Evolutionary conservation across 768 basidiomycete species (phyloP).

Genomic region (Phaeotremella fagi): DNA sequence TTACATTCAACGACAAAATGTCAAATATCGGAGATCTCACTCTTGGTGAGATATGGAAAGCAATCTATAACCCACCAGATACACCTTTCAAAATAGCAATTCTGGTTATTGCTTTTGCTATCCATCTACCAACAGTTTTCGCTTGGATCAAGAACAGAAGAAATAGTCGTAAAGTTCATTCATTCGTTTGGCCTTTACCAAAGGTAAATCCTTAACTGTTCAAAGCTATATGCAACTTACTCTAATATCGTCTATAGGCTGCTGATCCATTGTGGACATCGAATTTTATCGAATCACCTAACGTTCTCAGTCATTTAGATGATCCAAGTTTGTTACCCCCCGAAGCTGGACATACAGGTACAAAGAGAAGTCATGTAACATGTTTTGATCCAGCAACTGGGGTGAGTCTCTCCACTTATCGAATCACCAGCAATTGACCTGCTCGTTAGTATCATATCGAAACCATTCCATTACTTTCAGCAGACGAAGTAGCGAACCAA

Average conservation of each 20-base stretch:
- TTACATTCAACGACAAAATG: not conserved
- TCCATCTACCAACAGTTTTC: constrained; percentile 61
- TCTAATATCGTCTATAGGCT: constrained; percentile 18
- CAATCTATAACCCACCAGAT: constrained; percentile 28
- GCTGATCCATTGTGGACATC: constrained; percentile 27
- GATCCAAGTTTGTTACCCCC: constrained; percentile 23
- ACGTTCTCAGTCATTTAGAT: constrained; percentile 27
- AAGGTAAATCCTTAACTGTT: too few relatives aligned
- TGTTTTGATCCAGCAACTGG: constrained; percentile 87
- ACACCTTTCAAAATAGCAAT: constrained; percentile 58
- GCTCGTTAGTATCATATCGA: constrained; percentile 59
- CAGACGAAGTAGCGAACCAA: constrained; percentile 66
- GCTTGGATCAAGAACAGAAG: constrained; percentile 67
- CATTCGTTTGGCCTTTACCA: constrained; percentile 59
- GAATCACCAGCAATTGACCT: not conserved
- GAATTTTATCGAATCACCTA: constrained; percentile 31
- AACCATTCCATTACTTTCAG: constrained; percentile 70
- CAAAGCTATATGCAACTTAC: constrained; percentile 11
- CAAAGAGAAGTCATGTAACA: constrained; percentile 64
- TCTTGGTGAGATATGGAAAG: constrained; percentile 26
- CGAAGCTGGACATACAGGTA: constrained; percentile 12
- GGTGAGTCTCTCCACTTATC: constrained; percentile 23
- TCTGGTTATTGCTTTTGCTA: constrained; percentile 69
- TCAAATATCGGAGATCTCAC: constrained; percentile 4
- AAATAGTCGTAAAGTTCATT: constrained; percentile 65